Percentiles rank a stretch among this genome's conserved stretches.
These are phyloP conservation scores for Phaseolus coccineus DNA, from an alignment of 331 rosid species.

Conservation along the genomic window DNA sequence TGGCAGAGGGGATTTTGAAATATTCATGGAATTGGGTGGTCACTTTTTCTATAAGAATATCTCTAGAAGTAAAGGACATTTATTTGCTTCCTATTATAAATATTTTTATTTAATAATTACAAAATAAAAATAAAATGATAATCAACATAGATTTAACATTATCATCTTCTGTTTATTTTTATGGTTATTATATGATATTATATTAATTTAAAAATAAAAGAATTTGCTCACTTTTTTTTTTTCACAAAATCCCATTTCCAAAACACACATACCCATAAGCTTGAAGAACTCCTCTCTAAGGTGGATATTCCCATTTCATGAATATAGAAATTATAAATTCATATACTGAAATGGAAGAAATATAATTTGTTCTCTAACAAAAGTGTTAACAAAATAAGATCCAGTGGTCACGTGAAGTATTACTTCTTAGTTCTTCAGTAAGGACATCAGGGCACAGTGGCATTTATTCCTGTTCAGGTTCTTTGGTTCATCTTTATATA, in stretches of 20 bases:
- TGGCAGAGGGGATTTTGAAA: constrained; percentile 16
- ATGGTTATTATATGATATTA: background rate
- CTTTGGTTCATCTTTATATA: constrained; percentile 35
- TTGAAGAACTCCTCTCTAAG: too few species aligned
- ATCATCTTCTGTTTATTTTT: background rate
- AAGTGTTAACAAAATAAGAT: constrained; percentile 30
- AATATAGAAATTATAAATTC: background rate
- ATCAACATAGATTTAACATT: background rate
- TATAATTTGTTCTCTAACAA: background rate
- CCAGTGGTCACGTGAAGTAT: constrained; percentile 57
- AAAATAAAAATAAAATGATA: background rate
- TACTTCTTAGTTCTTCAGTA: constrained; percentile 49
- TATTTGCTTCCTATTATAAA: background rate
- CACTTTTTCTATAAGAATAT: background rate
- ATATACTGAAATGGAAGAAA: background rate
- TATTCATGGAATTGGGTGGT: constrained; percentile 3
- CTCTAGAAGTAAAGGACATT: background rate
- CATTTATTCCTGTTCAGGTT: constrained; percentile 33
- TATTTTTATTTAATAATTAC: background rate
- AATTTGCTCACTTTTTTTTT: background rate
- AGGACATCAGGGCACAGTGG: constrained; percentile 41
- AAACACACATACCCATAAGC: too few species aligned
- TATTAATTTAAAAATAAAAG: background rate
- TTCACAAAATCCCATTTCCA: background rate
- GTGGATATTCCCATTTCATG: background rate